phyloP scores from a whole-genome alignment of 108 stramenopile genomes.

The Skeletonema potamos region DNA sequence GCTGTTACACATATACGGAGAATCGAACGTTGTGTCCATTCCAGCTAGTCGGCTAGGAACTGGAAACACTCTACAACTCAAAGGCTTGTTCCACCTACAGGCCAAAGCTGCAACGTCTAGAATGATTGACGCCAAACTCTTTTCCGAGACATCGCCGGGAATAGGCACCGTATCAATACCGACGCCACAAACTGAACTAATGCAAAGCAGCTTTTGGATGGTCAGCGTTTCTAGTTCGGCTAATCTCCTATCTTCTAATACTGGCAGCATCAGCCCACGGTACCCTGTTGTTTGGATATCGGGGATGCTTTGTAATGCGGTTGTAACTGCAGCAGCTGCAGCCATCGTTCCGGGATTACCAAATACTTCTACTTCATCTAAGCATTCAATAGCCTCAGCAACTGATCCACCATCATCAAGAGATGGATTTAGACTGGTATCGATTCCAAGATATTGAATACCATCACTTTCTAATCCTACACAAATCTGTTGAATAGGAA shows the following conservation, averaged over 20 bases:
- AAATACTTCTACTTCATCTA: conserved; percentile 69
- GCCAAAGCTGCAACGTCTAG: conserved; percentile 81
- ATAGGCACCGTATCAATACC: conserved; percentile 89
- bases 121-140: conserved; percentile 57
- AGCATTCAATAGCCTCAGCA: conserved; percentile 72
- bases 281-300: conserved; percentile 69
- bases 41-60: conserved; percentile 56
- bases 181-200: conserved; percentile 85
- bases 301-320: conserved; percentile 63
- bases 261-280: conserved; percentile 84
- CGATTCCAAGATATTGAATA: conserved; percentile 66
- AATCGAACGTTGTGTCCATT: conserved; percentile 70
- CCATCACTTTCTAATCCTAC: conserved; percentile 18
- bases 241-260: conserved; percentile 77
- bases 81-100: conserved; percentile 75
- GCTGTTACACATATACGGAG: conserved; percentile 80
- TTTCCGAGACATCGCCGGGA: conserved; percentile 46
- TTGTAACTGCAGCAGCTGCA: conserved; percentile 76
- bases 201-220: conserved; percentile 58
- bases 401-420: conserved; percentile 71
- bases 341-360: conserved; percentile 71
- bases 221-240: conserved; percentile 50
- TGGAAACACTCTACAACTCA: conserved; percentile 85
- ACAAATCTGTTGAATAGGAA: conserved; percentile 61
- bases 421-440: conserved; percentile 82